Percentiles rank a stretch among this genome's conserved stretches.
phyloP scores from a whole-genome alignment of 768 basidiomycete genomes.

The Suillus subluteus region DNA sequence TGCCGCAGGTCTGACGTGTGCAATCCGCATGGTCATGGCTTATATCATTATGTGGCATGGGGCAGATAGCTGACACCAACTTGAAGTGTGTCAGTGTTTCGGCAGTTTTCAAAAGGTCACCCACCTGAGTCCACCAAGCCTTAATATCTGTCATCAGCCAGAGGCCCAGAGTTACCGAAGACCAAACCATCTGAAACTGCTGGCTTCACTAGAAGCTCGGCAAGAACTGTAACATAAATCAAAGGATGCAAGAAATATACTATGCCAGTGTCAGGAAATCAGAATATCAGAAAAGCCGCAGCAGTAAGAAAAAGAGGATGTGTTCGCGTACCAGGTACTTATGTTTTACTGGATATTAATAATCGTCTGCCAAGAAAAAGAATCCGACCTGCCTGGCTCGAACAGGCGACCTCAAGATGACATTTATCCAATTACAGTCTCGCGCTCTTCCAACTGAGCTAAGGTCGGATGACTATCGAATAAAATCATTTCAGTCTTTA shows the following conservation, averaged over 20 bases:
- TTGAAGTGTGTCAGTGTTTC: neutral
- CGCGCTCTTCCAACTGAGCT: conserved; percentile 58
- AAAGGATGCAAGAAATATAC: neutral
- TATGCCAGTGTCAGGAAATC: neutral
- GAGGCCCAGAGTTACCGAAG: no score
- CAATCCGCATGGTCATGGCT: neutral
- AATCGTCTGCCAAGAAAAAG: conserved; percentile 11
- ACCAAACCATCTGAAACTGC: neutral
- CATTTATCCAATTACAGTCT: conserved; percentile 46
- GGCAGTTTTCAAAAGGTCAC: neutral
- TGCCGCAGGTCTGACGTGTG: neutral
- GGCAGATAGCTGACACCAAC: neutral
- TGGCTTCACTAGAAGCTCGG: neutral
- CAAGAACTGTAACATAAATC: neutral
- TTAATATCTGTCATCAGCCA: neutral
- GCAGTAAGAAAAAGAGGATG: neutral
- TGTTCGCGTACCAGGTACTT: neutral
- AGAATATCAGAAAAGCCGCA: neutral
- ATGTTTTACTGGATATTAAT: no score
- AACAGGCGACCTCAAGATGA: conserved; percentile 64
- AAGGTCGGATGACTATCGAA: conserved; percentile 36
- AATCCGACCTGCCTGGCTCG: conserved; percentile 62
- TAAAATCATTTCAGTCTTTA: neutral
- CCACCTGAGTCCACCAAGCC: neutral
- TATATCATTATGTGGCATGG: neutral